Base-by-base conservation (phyloP, 345 rosid genomes). In the Noccaea bulbosa region DNA sequence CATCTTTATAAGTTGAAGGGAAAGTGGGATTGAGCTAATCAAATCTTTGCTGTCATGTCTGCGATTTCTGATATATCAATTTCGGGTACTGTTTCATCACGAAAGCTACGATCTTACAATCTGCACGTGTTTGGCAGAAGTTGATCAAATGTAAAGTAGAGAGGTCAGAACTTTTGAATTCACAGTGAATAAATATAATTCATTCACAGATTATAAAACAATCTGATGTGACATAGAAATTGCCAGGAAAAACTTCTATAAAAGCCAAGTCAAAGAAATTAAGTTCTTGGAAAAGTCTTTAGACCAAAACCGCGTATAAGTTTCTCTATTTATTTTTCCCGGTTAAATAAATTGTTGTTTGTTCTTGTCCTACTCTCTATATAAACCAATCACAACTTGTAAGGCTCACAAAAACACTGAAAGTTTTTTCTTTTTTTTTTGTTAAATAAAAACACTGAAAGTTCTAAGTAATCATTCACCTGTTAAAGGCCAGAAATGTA, bases 1-100 rank as follows among this genome's bases (percentile, higher is more conserved):
- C 93, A 81, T 50, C 24, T 76, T 34, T 60, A 72, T 15, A 70
- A 69, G 24, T 35, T 80, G 33, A 73, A 70, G 51, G 47, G 67
- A 66, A 80, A 70, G 64, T 81, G 80, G 75, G 57, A 77, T 35
- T 70, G 73, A 78, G 43, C 11, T 61, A n/a, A 43, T n/a, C 17
- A 20, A 17, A 8, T 27, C 15, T 15, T 64, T 20, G 8, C 12
- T 64, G 10, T 17, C 32, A 53, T 53, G 17, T 53, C 39, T 7
- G 10, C 11, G 32, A 12, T 1, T 7, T 3, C 12, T 53, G 5
- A 32, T 53, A 7, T 30, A 27, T 14, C 30, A 8, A 27, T 14
- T 27, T 62, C n/a, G 22, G 2, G 22, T 20, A 20, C 22, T 20
- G 22, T 20, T 20, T 20, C 22, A 20, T 20, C 22, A 20, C 22